Evolutionary conservation across 176 grass and related monocot species (phyloP).

Genomic region (Chloris gayana): DNA sequence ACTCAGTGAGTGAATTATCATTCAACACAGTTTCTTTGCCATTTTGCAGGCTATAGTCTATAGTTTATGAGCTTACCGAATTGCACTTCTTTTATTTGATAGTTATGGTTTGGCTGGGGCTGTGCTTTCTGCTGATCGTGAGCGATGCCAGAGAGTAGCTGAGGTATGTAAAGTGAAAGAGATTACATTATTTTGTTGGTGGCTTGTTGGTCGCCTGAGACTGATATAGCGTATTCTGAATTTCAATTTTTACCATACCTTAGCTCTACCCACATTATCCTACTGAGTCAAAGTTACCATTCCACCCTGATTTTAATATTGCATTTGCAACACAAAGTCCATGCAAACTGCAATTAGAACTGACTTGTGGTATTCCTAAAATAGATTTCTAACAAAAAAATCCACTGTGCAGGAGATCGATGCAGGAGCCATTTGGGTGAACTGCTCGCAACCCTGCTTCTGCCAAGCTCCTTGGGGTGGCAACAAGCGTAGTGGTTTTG

Average conservation of each 20-base stretch:
- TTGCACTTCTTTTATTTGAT: not conserved
- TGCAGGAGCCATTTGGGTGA: constrained; percentile 79
- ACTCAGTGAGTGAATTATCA: constrained; percentile 62
- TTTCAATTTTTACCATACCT: not conserved
- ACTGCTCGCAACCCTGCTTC: constrained; percentile 99
- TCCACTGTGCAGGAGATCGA: constrained; percentile 56
- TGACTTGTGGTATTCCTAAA: not conserved
- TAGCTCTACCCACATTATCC: not conserved
- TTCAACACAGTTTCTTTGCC: not conserved
- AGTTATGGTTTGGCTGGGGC: constrained; percentile 93
- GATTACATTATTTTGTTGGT: not conserved
- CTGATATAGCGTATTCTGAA: not conserved
- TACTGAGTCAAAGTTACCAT: not conserved
- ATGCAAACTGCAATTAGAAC: not conserved
- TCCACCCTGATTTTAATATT: not conserved
- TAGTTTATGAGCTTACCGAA: not conserved
- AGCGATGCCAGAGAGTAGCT: constrained; percentile 76
- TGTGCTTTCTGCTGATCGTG: constrained; percentile 74
- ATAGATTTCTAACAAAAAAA: not conserved
- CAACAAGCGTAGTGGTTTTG: constrained; percentile 96
- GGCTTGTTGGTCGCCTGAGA: not conserved
- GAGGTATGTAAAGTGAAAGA: constrained; percentile 68
- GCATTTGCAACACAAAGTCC: not conserved
- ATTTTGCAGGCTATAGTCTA: not conserved
- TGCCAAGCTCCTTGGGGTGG: constrained; percentile 97